These are phyloP conservation scores for Solanum pimpinellifolium DNA, from an alignment of 257 asterid genomes.

Conservation along the genomic window DNA sequence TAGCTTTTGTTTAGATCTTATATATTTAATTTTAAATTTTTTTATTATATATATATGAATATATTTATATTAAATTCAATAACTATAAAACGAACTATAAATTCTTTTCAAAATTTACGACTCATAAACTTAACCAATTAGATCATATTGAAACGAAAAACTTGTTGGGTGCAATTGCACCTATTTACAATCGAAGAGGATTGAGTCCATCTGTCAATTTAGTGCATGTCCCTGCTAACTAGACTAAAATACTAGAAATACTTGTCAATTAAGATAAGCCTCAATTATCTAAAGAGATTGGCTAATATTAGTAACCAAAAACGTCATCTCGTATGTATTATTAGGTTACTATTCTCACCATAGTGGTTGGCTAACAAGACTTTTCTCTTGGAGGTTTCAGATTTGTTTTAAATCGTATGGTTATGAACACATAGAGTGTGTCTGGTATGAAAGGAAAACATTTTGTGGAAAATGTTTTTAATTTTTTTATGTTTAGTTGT, in stretches of 20 bases:
- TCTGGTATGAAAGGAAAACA: too few relatives aligned
- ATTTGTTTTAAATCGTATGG: not conserved
- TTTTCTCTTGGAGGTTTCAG: not conserved
- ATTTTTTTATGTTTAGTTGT: too few relatives aligned
- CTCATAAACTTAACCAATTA: not conserved
- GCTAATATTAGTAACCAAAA: not conserved
- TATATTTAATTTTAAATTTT: not conserved
- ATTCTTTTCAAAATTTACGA: not conserved
- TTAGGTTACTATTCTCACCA: not conserved
- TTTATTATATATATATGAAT: not conserved
- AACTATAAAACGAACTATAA: not conserved
- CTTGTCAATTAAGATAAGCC: not conserved
- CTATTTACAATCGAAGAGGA: not conserved
- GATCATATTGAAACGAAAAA: not conserved
- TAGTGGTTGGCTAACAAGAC: not conserved
- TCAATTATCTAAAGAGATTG: not conserved
- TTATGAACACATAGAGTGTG: not conserved
- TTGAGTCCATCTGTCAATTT: not conserved
- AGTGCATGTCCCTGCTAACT: not conserved
- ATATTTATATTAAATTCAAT: not conserved
- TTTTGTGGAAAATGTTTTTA: too few relatives aligned
- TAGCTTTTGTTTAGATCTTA: not conserved
- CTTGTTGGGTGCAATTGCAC: not conserved
- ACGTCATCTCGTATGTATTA: not conserved
- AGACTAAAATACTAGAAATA: not conserved